phyloP scores from a whole-genome alignment of 2,329 filamentous ascomycete genomes.

The Colletotrichum eremochloae region DNA sequence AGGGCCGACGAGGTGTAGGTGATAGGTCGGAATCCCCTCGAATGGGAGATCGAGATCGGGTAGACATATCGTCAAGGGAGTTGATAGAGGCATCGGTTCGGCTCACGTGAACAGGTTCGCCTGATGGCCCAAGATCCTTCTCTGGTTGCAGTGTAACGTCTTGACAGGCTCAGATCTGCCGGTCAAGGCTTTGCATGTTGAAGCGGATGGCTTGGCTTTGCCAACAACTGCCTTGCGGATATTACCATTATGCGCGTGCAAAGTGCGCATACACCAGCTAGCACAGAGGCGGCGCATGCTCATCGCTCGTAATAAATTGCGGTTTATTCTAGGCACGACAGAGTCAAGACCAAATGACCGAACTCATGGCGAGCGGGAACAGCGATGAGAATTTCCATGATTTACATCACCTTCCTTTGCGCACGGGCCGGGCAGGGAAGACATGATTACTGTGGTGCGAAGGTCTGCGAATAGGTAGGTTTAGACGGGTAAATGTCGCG shows the following conservation, averaged over 20 bases:
- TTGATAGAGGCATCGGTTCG: conserved; percentile 24
- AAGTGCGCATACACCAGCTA: neutral
- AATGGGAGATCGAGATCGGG: conserved; percentile 34
- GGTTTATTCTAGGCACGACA: conserved; percentile 12
- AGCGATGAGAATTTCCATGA: conserved; percentile 10
- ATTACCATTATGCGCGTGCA: conserved; percentile 30
- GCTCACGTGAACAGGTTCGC: conserved; percentile 24
- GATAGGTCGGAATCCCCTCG: neutral
- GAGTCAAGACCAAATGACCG: conserved; percentile 5
- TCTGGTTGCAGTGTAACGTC: conserved; percentile 10
- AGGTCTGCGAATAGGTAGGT: neutral
- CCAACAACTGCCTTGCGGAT: conserved; percentile 22
- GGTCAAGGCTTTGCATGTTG: neutral
- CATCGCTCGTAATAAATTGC: neutral
- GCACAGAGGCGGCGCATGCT: conserved; percentile 5
- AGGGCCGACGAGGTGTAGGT: conserved; percentile 11
- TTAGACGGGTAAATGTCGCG: neutral
- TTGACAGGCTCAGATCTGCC: conserved; percentile 1
- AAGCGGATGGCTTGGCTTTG: conserved; percentile 21
- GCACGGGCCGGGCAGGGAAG: conserved; percentile 1
- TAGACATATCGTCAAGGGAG: conserved; percentile 18
- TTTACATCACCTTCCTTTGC: conserved; percentile 12
- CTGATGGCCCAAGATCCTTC: conserved; percentile 19
- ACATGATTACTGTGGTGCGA: neutral
- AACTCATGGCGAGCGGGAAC: neutral